phyloP scores from a whole-genome alignment of 2,329 filamentous ascomycete genomes.

The Daldinia sp. region DNA sequence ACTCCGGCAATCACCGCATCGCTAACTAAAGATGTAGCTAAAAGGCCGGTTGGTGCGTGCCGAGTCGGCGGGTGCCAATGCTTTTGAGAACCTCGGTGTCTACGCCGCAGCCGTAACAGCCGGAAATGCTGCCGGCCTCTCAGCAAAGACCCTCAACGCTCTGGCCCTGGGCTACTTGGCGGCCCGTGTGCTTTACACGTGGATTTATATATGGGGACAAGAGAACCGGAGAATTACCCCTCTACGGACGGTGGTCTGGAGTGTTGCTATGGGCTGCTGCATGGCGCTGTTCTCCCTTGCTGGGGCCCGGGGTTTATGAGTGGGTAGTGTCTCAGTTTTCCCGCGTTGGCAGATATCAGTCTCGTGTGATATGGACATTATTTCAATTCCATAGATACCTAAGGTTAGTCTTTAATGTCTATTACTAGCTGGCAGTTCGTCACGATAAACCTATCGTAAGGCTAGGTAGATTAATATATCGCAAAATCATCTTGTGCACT shows the following conservation, averaged over 20 bases:
- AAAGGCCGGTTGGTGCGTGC: slow-evolving; percentile 39
- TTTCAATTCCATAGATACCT: background rate
- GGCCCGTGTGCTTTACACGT: slow-evolving; percentile 42
- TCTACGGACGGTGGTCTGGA: slow-evolving; percentile 41
- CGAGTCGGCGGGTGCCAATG: slow-evolving; percentile 43
- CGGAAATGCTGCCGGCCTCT: slow-evolving; percentile 40
- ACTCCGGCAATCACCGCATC: background rate
- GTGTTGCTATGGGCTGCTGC: slow-evolving; percentile 21
- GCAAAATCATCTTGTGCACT: no score
- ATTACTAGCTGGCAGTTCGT: background rate
- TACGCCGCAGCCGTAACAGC: slow-evolving; percentile 45
- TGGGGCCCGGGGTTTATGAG: background rate
- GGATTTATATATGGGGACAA: slow-evolving; percentile 43
- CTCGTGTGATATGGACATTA: background rate
- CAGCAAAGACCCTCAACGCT: slow-evolving; percentile 35
- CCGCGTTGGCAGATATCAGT: background rate
- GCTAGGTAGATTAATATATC: no score
- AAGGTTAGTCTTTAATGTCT: background rate
- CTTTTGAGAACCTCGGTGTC: slow-evolving; percentile 44
- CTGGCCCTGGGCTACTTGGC: slow-evolving; percentile 39
- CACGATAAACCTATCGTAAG: no score
- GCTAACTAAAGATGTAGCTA: slow-evolving; percentile 29
- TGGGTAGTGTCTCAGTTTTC: no score
- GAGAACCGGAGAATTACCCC: slow-evolving; percentile 36
- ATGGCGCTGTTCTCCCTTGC: slow-evolving; percentile 37